Evolutionary conservation across 306 rosid species (phyloP), one percentile per base, ranked within the genome.

Genomic region (Quercus mongolica): DNA sequence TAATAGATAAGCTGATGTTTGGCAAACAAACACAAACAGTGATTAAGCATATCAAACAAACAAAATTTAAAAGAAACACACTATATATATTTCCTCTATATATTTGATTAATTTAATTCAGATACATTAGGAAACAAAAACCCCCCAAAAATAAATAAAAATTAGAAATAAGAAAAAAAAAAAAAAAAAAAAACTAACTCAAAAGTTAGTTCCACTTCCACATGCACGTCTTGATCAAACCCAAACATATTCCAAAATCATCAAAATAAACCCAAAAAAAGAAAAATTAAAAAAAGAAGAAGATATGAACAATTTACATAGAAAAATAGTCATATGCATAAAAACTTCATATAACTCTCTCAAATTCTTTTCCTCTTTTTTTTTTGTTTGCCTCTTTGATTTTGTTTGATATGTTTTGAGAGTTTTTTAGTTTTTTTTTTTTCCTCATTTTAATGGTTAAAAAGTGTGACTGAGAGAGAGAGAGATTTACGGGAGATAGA

Each of bases 401-500:
- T 80, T 82, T 64, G 80, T 71, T 58, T 82, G 68, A 69, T 78
- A 78, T 69, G 55, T 64, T 55, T 55, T 55, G 73, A 76, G 73
- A 76, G 72, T 81, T 79, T 79, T 31, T 41, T 41, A 3, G 46
- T 69, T 69, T 49, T 23, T 35, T 74, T 26, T 57, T 69, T 49
- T 56, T 25, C 44, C 33, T 56, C 67, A 75, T 57, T 52, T 25
- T 54, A 73, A 65, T 77, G 58, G 67, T 67, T 52, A 75, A 83
- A 71, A 21, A 70, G 68, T 41, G 46, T 8, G 46, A 41, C 12
- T 2, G 3, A 6, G 10, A 41, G 46, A 41, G 80, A 74, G 74
- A 85, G 83, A 62, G 64, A 83, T 71, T 92, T 88, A 95, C 73
- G 99, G 99, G n/a, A 90, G 91, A 83, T 90, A 95, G 80, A 91